Evolutionary conservation across 2,329 filamentous ascomycete species (phyloP).

Genomic region (Fusarium pseudocircinatum): DNA sequence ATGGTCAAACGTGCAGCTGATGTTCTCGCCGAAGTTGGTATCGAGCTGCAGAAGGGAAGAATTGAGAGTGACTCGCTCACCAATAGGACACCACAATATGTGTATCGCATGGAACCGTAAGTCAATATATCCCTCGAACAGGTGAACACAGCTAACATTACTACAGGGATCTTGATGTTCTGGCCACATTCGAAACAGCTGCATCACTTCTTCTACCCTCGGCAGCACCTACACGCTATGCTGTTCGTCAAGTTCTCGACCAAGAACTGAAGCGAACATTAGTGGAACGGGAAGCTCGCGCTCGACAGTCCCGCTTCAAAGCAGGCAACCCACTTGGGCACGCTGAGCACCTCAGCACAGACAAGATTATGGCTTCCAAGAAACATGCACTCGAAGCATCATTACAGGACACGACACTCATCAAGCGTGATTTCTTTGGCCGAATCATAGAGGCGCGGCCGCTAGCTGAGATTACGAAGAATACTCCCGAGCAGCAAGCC

Average conservation of each 20-base stretch:
- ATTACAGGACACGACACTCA: conserved; percentile 49
- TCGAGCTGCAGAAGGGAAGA: conserved; percentile 81
- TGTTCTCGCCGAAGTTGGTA: conserved; percentile 83
- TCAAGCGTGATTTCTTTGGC: conserved; percentile 89
- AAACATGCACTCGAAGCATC: conserved; percentile 47
- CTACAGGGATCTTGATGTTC: conserved; percentile 74
- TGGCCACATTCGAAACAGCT: conserved; percentile 79
- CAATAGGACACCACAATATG: conserved; percentile 73
- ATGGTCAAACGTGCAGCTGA: conserved; percentile 84
- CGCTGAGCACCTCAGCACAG: conserved; percentile 48
- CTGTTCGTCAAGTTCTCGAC: conserved; percentile 91
- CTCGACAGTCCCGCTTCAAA: conserved; percentile 71
- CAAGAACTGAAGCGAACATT: conserved; percentile 85
- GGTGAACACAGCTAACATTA: conserved; percentile 15
- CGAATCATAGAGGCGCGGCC: conserved; percentile 65
- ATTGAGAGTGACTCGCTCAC: conserved; percentile 74
- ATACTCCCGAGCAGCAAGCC: conserved; percentile 46
- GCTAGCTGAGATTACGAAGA: conserved; percentile 54
- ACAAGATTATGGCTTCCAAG: conserved; percentile 47
- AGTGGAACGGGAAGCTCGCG: conserved; percentile 70
- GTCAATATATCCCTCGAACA: conserved; percentile 49
- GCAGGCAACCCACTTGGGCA: conserved; percentile 53
- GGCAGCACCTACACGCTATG: conserved; percentile 83
- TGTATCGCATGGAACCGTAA: conserved; percentile 95
- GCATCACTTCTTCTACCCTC: conserved; percentile 64